Evolutionary conservation across 2,329 filamentous ascomycete species (phyloP).

Genomic region (Truncatella angustata): DNA sequence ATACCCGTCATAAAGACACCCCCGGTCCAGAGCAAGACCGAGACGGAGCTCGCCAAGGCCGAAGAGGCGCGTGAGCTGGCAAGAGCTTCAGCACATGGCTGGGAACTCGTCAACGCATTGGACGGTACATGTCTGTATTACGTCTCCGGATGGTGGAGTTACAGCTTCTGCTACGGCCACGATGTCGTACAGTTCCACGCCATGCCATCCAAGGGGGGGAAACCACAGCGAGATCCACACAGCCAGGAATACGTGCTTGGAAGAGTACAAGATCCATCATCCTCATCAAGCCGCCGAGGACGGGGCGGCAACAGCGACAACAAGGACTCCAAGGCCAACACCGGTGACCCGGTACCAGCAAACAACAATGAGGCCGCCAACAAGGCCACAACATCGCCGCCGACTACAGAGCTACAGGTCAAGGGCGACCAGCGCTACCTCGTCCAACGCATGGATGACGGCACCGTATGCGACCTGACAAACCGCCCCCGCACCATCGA

Average conservation of each 20-base stretch:
- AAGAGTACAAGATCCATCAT: constrained; percentile 40
- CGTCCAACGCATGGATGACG: constrained; percentile 75
- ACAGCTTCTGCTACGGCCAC: constrained; percentile 87
- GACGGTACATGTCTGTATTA: constrained; percentile 78
- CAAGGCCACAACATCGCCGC: constrained; percentile 24
- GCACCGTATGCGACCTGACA: constrained; percentile 84
- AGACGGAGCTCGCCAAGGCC: constrained; percentile 64
- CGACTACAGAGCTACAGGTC: constrained; percentile 68
- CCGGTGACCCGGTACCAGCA: constrained; percentile 14
- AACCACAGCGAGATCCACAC: constrained; percentile 73
- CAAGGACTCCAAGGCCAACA: neutral
- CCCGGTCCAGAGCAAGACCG: constrained; percentile 59
- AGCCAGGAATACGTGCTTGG: constrained; percentile 79
- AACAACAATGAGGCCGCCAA: constrained; percentile 21
- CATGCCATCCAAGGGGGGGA: constrained; percentile 66
- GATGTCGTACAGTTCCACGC: constrained; percentile 91
- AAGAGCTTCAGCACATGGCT: constrained; percentile 73
- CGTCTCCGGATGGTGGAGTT: constrained; percentile 91
- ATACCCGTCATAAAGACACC: constrained; percentile 68
- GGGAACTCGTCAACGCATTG: constrained; percentile 76
- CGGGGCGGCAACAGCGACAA: too few species aligned
- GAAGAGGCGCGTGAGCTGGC: constrained; percentile 79
- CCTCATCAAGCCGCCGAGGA: constrained; percentile 22
- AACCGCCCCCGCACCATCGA: constrained; percentile 79
- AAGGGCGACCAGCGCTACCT: constrained; percentile 84